These are phyloP conservation scores for Betula pendula DNA, from an alignment of 306 rosid genomes.

Conservation along the genomic window DNA sequence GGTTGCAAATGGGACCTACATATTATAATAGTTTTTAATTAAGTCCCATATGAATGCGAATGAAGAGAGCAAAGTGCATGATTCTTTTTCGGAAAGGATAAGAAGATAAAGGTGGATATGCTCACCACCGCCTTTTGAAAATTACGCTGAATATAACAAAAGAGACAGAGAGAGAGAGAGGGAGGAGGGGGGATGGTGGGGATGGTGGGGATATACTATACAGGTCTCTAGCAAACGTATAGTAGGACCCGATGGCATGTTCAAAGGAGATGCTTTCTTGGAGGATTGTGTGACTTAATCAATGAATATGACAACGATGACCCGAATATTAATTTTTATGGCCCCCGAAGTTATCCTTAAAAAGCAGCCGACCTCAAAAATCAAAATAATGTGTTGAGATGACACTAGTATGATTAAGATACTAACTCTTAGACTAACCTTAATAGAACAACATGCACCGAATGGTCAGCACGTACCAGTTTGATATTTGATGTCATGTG, in stretches of 20 bases:
- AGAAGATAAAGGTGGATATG: conserved; percentile 45
- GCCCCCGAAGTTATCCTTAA: neutral
- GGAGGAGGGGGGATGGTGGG: neutral
- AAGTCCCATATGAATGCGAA: conserved; percentile 15
- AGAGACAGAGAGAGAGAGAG: neutral
- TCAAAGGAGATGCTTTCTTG: neutral
- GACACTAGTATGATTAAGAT: neutral
- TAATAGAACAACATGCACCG: no score
- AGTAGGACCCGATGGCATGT: conserved; percentile 20
- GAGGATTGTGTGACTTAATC: conserved; percentile 35
- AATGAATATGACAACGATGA: conserved; percentile 26
- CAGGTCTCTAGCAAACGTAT: conserved; percentile 4
- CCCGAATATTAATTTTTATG: neutral
- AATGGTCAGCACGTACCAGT: no score
- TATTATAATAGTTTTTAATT: neutral
- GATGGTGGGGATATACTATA: neutral
- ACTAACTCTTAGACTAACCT: no score
- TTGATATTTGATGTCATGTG: no score
- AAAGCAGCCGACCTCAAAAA: neutral
- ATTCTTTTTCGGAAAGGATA: conserved; percentile 33
- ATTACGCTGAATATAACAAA: neutral
- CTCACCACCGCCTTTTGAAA: conserved; percentile 23
- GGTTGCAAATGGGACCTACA: conserved; percentile 18
- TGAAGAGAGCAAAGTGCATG: conserved; percentile 33
- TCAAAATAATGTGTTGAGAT: neutral